These are phyloP conservation scores for Kluyveromyces dobzhanskii DNA, from an alignment of 805 yeast genomes.

Conservation along the genomic window DNA sequence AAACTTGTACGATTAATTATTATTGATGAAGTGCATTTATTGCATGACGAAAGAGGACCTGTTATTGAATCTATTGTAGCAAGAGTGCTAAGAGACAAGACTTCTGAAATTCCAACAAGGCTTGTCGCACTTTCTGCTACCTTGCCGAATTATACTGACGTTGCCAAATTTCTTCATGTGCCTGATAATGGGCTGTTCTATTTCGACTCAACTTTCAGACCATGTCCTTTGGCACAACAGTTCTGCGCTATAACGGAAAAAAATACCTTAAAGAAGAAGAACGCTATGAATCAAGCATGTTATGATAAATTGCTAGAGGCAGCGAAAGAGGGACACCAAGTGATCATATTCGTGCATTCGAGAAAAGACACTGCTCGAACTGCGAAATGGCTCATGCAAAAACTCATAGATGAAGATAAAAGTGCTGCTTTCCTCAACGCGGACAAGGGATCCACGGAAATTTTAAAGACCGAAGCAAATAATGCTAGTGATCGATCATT, in stretches of 20 bases:
- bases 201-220: slow-evolving; percentile 79
- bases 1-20: slow-evolving; percentile 61
- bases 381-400: slow-evolving; percentile 63
- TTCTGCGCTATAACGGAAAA: slow-evolving; percentile 83
- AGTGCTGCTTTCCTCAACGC: slow-evolving; percentile 36
- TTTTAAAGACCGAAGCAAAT: slow-evolving; percentile 56
- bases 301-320: slow-evolving; percentile 69
- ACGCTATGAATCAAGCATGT: slow-evolving; percentile 87
- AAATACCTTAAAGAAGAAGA: slow-evolving; percentile 64
- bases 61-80: slow-evolving; percentile 84
- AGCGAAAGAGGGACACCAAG: slow-evolving; percentile 58
- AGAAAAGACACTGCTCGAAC: slow-evolving; percentile 85
- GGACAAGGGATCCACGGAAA: slow-evolving; percentile 49
- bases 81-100: slow-evolving; percentile 45
- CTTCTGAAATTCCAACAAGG: slow-evolving; percentile 45
- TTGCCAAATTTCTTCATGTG: slow-evolving; percentile 71
- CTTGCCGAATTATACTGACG: slow-evolving; percentile 80
- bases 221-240: slow-evolving; percentile 86
- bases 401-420: slow-evolving; percentile 48
- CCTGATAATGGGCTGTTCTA: slow-evolving; percentile 58
- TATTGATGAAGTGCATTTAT: slow-evolving; percentile 85
- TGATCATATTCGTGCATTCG: slow-evolving; percentile 88
- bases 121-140: slow-evolving; percentile 89
- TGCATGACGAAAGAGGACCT: slow-evolving; percentile 94
- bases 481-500: slow-evolving; percentile 44